A percentile compares a stretch with the other conserved stretches of the same genome.
phyloP scores from a whole-genome alignment of 352 stramenopile genomes.

The Phytopythium oedochilum region DNA sequence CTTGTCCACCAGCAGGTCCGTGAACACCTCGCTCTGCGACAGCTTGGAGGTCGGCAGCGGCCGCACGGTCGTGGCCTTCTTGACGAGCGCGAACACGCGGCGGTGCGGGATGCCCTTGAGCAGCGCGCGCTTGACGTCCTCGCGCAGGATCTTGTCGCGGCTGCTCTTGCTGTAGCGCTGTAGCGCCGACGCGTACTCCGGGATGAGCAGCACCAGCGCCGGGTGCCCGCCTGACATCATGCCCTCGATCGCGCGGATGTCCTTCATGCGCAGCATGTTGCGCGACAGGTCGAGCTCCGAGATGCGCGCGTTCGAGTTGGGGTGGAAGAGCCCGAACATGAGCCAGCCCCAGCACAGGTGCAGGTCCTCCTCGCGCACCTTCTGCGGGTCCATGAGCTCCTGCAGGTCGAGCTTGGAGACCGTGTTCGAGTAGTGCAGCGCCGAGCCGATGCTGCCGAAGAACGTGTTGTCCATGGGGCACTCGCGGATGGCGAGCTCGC shows the following conservation, averaged over 20 bases:
- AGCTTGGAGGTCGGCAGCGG: constrained; percentile 40
- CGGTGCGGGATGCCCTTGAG: constrained; percentile 43
- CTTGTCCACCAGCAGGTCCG: constrained; percentile 31
- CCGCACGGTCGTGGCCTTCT: constrained; percentile 36
- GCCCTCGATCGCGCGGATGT: constrained; percentile 40
- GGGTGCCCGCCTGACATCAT: constrained; percentile 49
- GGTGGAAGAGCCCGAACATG: constrained; percentile 48
- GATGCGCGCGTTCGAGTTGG: constrained; percentile 44
- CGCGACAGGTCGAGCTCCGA: constrained; percentile 34
- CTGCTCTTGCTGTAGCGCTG: constrained; percentile 47
- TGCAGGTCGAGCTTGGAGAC: constrained; percentile 46
- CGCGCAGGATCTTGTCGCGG: constrained; percentile 39
- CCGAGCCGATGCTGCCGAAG: constrained; percentile 41
- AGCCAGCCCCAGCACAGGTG: constrained; percentile 49
- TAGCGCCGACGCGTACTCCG: constrained; percentile 36
- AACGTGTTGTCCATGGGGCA: constrained; percentile 49
- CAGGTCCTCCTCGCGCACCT: constrained; percentile 34
- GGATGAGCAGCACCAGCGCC: constrained; percentile 39
- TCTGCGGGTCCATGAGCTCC: constrained; percentile 33
- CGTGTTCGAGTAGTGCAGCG: constrained; percentile 52
- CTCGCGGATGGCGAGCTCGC: constrained; percentile 37
- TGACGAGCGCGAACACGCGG: constrained; percentile 40
- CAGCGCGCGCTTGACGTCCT: constrained; percentile 43
- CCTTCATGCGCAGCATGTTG: constrained; percentile 57
- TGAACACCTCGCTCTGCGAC: constrained; percentile 34